Evolutionary conservation across 805 yeast species (phyloP).

Genomic region (Sugiyamaella marilandica): DNA sequence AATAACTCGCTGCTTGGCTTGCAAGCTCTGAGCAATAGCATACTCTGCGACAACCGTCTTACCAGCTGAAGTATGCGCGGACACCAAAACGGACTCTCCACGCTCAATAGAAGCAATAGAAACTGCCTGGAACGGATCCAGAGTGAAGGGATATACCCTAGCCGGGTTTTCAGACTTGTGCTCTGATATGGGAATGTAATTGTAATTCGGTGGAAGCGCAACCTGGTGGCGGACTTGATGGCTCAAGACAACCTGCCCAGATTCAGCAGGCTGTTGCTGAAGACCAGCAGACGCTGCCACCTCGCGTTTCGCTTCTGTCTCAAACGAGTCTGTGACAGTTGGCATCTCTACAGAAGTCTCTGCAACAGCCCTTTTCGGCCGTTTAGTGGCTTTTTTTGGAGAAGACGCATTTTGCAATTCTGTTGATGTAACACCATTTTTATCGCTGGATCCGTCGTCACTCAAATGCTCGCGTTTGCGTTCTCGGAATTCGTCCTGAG

Average conservation of each 20-base stretch:
- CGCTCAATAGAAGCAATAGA: conserved; percentile 95
- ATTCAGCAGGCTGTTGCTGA: conserved; percentile 38
- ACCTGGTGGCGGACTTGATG: conserved; percentile 98
- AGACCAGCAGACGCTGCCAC: conserved; percentile 79
- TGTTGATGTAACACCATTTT: not conserved
- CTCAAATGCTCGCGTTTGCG: conserved; percentile 14
- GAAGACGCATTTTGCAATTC: not conserved
- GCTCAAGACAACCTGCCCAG: conserved; percentile 56
- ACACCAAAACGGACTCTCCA: conserved; percentile 88
- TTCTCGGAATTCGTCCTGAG: conserved; percentile 1
- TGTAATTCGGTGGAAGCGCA: conserved; percentile 88
- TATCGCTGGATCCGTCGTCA: not conserved
- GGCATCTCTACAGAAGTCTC: conserved; percentile 36
- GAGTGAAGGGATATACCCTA: conserved; percentile 81
- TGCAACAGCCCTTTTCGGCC: conserved; percentile 8
- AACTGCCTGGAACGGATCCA: conserved; percentile 97
- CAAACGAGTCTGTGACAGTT: conserved; percentile 79
- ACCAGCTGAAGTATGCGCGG: conserved; percentile 98
- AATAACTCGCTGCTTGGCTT: conserved; percentile 88
- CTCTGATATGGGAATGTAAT: conserved; percentile 81
- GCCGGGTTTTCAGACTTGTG: conserved; percentile 79
- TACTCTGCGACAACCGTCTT: conserved; percentile 96
- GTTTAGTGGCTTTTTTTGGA: not conserved
- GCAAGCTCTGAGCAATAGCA: conserved; percentile 91
- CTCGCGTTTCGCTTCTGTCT: conserved; percentile 84